Evolutionary conservation across 768 basidiomycete species (phyloP).

Genomic region (Brasilioporus rufonigricans): DNA sequence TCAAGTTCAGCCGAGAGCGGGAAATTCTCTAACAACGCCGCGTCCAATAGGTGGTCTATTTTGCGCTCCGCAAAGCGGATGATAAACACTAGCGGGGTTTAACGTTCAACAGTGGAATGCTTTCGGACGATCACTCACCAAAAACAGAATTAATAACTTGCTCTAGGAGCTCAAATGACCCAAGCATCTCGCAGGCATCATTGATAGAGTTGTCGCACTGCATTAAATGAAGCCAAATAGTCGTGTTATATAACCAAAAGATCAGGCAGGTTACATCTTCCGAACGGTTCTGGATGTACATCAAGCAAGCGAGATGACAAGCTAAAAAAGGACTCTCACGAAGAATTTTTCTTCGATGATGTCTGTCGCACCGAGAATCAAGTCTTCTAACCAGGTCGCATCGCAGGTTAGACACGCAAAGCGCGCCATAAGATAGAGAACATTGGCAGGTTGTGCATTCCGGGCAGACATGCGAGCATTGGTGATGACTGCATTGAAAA

Average conservation of each 20-base stretch:
- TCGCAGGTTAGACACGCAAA: conserved; percentile 94
- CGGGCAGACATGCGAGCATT: conserved; percentile 68
- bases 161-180: conserved; percentile 82
- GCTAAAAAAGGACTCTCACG: conserved; percentile 48
- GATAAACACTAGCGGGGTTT: conserved; percentile 69
- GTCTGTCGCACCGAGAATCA: conserved; percentile 88
- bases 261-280: conserved; percentile 85
- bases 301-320: conserved; percentile 11
- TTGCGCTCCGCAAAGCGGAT: conserved; percentile 88
- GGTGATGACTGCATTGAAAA: conserved; percentile 80
- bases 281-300: conserved; percentile 57
- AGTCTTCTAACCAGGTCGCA: conserved; percentile 88
- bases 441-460: conserved; percentile 87
- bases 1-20: conserved; percentile 78
- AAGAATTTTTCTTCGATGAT: conserved; percentile 90
- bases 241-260: conserved; percentile 95
- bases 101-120: conserved; percentile 4
- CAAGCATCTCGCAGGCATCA: conserved; percentile 78
- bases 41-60: conserved; percentile 84
- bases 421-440: conserved; percentile 83
- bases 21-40: conserved; percentile 78
- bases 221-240: conserved; percentile 88
- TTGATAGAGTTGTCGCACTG: conserved; percentile 79
- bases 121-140: conserved; percentile 46
- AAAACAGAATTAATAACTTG: conserved; percentile 95